phyloP scores from a whole-genome alignment of 805 yeast genomes.

The Kregervanrija fluxuum region DNA sequence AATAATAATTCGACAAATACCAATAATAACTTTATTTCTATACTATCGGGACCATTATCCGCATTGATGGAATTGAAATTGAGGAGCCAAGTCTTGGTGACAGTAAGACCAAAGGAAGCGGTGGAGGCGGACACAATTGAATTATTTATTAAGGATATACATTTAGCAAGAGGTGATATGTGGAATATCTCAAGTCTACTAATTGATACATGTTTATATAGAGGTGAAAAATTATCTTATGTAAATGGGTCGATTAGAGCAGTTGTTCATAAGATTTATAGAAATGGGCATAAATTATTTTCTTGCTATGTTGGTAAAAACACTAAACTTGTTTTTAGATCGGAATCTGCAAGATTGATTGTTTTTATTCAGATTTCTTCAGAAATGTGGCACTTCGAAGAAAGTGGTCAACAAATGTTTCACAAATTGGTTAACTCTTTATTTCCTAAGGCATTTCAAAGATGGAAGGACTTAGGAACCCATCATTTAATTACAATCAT shows the following conservation, averaged over 20 bases:
- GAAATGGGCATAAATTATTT: constrained; percentile 59
- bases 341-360: constrained; percentile 81
- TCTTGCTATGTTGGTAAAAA: constrained; percentile 70
- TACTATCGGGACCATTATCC: constrained; percentile 55
- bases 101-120: constrained; percentile 33
- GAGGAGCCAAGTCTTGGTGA: constrained; percentile 57
- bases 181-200: constrained; percentile 70
- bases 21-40: constrained; percentile 37
- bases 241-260: constrained; percentile 55
- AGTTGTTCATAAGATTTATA: constrained; percentile 53
- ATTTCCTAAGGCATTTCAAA: constrained; percentile 79
- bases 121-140: constrained; percentile 82
- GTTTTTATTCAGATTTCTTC: constrained; percentile 82
- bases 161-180: constrained; percentile 85
- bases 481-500: constrained; percentile 90
- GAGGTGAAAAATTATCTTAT: constrained; percentile 57
- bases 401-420: constrained; percentile 89
- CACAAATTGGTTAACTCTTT: constrained; percentile 88
- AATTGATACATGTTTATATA: constrained; percentile 57
- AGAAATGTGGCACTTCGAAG: constrained; percentile 99
- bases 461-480: constrained; percentile 81
- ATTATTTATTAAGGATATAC: constrained; percentile 69
- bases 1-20: constrained; percentile 2
- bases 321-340: constrained; percentile 79
- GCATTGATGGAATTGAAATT: constrained; percentile 56